phyloP scores from a whole-genome alignment of 805 yeast genomes.

The Clavispora santaluciae region DNA sequence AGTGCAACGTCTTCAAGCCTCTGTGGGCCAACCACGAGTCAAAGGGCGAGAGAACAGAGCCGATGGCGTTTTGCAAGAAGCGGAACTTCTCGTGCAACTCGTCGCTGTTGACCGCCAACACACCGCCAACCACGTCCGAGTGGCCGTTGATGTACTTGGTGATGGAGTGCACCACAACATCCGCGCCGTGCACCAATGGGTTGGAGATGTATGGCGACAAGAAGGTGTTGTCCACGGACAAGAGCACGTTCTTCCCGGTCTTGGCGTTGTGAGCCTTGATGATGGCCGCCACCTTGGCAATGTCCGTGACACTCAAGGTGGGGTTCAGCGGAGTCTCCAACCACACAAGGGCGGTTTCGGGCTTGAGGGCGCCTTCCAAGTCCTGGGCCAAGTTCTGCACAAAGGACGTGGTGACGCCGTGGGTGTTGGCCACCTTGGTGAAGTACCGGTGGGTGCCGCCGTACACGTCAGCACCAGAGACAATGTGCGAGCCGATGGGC shows the following conservation, averaged over 20 bases:
- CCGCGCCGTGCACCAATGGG: constrained; percentile 81
- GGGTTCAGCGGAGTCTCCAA: constrained; percentile 89
- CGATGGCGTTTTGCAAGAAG: constrained; percentile 82
- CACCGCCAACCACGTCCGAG: constrained; percentile 87
- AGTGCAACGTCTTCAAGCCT: constrained; percentile 81
- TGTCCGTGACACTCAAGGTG: constrained; percentile 75
- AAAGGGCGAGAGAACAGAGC: constrained; percentile 86
- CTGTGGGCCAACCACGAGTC: constrained; percentile 92
- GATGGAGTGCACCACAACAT: constrained; percentile 82
- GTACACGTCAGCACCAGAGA: constrained; percentile 80
- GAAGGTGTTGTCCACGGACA: constrained; percentile 87
- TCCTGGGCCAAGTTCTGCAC: constrained; percentile 61
- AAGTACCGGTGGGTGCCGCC: constrained; percentile 92
- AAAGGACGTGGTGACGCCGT: constrained; percentile 67
- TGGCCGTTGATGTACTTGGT: constrained; percentile 91
- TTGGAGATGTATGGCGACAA: constrained; percentile 82
- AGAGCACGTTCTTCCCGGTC: constrained; percentile 47
- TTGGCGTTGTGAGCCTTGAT: constrained; percentile 42
- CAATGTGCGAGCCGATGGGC: constrained; percentile 66
- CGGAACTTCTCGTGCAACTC: constrained; percentile 58
- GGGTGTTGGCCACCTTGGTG: constrained; percentile 77
- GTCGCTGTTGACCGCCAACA: constrained; percentile 64
- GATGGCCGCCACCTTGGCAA: constrained; percentile 52
- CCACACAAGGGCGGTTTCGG: constrained; percentile 76
- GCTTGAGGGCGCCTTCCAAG: constrained; percentile 48